These are phyloP conservation scores for Aspergillus proliferans DNA, from an alignment of 2,329 filamentous ascomycete species.

Conservation along the genomic window DNA sequence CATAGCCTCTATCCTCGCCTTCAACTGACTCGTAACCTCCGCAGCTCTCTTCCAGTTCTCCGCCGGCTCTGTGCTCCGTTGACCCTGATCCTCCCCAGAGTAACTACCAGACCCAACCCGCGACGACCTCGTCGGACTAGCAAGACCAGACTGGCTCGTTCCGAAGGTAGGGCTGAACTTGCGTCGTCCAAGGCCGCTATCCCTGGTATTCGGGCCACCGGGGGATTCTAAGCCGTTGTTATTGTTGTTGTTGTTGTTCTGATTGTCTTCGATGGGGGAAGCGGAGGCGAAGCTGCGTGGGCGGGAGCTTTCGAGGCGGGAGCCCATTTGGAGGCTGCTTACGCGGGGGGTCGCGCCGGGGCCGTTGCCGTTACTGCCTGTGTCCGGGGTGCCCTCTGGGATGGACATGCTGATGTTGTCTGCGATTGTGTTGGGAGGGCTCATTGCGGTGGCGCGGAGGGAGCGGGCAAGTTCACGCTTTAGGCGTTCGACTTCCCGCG, in stretches of 20 bases:
- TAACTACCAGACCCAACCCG: conserved; percentile 31
- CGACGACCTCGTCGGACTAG: conserved; percentile 33
- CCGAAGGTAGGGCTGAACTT: conserved; percentile 41
- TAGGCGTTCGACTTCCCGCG: conserved; percentile 83
- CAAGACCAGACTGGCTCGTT: conserved; percentile 28
- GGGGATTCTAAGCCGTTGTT: conserved; percentile 30
- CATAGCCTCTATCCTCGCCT: conserved; percentile 98
- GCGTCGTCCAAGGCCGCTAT: conserved; percentile 30
- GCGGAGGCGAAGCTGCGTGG: conserved; percentile 40
- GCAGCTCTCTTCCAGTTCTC: conserved; percentile 97
- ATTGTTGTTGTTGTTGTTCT: conserved; percentile 45
- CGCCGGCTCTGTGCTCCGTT: conserved; percentile 48
- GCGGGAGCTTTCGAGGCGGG: conserved; percentile 35
- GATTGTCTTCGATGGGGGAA: conserved; percentile 67
- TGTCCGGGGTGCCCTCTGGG: conserved; percentile 46
- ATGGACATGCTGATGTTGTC: conserved; percentile 50
- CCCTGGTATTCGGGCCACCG: conserved; percentile 24
- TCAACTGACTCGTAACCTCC: conserved; percentile 94
- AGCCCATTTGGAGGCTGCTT: conserved; percentile 30
- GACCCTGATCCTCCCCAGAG: conserved; percentile 27
- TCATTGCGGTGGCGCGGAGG: conserved; percentile 35
- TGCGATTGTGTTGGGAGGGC: conserved; percentile 26
- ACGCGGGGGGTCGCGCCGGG: conserved; percentile 14
- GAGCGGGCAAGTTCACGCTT: conserved; percentile 70
- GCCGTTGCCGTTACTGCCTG: conserved; percentile 22